These are phyloP conservation scores for Penicillium sp. DNA, from an alignment of 2,329 filamentous ascomycete species.

Conservation along the genomic window DNA sequence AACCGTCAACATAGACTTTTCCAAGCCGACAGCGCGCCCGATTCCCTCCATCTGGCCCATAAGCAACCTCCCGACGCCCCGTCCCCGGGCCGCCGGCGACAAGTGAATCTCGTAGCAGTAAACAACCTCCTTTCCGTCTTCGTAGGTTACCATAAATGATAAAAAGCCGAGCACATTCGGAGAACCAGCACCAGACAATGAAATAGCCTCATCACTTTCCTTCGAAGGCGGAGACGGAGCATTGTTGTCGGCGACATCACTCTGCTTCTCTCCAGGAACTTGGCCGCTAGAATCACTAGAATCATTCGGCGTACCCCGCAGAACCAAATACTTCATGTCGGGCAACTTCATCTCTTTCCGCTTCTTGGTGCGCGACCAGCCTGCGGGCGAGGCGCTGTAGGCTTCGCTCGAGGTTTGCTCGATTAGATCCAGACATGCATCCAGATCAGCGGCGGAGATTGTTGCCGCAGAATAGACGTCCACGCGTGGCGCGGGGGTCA, in stretches of 20 bases:
- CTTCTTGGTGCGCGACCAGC: slow-evolving; percentile 58
- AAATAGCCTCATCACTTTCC: not conserved
- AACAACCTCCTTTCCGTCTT: slow-evolving; percentile 56
- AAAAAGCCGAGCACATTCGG: slow-evolving; percentile 44
- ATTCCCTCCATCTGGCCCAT: slow-evolving; percentile 52
- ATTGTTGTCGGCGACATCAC: not conserved
- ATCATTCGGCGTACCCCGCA: slow-evolving; percentile 28
- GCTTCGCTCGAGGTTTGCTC: slow-evolving; percentile 54
- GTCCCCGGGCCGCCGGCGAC: slow-evolving; percentile 42
- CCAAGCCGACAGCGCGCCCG: slow-evolving; percentile 48
- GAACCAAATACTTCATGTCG: slow-evolving; percentile 60
- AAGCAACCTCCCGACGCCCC: slow-evolving; percentile 54
- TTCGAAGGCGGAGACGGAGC: not conserved
- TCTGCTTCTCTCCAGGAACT: not conserved
- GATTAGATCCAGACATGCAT: slow-evolving; percentile 56
- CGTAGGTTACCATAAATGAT: slow-evolving; percentile 59
- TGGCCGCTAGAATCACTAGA: not conserved
- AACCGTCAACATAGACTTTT: slow-evolving; percentile 62
- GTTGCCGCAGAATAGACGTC: slow-evolving; percentile 38
- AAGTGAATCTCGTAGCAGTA: slow-evolving; percentile 66
- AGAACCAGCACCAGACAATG: not conserved
- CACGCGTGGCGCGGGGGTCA: slow-evolving; percentile 17
- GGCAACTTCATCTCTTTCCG: slow-evolving; percentile 57
- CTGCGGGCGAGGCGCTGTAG: slow-evolving; percentile 53
- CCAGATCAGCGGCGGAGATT: slow-evolving; percentile 44